These are phyloP conservation scores for Sclerotinia subarctica DNA, from an alignment of 2,329 filamentous ascomycete genomes.

Conservation along the genomic window DNA sequence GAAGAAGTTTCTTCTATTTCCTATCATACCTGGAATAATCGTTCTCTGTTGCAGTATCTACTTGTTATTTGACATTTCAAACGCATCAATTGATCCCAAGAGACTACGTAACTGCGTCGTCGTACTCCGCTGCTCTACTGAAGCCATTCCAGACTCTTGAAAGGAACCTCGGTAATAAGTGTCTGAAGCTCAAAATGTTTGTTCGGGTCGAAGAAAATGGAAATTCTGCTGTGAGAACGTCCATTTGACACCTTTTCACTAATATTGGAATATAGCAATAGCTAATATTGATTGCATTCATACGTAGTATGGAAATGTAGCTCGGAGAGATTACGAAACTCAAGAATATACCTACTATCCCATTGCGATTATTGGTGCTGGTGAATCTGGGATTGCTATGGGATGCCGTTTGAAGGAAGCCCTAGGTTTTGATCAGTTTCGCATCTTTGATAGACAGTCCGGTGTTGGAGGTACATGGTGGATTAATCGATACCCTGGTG, in stretches of 20 bases:
- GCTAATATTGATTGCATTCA: neutral
- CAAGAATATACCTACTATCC: slow-evolving; percentile 40
- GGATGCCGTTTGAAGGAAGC: slow-evolving; percentile 53
- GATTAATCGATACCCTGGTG: slow-evolving; percentile 56
- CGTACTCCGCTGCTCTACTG: neutral
- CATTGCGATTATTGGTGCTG: slow-evolving; percentile 55
- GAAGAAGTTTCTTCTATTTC: neutral
- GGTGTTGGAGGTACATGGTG: slow-evolving; percentile 54
- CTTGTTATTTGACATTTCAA: neutral
- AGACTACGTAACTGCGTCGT: neutral
- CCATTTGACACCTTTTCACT: neutral
- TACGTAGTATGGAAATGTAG: slow-evolving; percentile 35
- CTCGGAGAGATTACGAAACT: slow-evolving; percentile 42
- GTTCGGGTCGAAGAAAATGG: neutral
- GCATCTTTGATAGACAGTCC: slow-evolving; percentile 54
- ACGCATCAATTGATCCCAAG: neutral
- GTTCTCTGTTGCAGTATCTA: neutral
- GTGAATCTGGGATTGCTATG: slow-evolving; percentile 58
- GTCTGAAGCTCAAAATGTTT: neutral
- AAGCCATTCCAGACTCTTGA: neutral
- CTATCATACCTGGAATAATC: neutral
- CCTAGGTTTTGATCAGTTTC: slow-evolving; percentile 55
- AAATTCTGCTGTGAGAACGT: neutral
- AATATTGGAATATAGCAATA: neutral
- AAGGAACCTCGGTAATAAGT: neutral